Percentiles rank a stretch among this genome's conserved stretches.
These are phyloP conservation scores for Colletotrichum euphorbiae DNA, from an alignment of 2,329 filamentous ascomycete species.

Conservation along the genomic window DNA sequence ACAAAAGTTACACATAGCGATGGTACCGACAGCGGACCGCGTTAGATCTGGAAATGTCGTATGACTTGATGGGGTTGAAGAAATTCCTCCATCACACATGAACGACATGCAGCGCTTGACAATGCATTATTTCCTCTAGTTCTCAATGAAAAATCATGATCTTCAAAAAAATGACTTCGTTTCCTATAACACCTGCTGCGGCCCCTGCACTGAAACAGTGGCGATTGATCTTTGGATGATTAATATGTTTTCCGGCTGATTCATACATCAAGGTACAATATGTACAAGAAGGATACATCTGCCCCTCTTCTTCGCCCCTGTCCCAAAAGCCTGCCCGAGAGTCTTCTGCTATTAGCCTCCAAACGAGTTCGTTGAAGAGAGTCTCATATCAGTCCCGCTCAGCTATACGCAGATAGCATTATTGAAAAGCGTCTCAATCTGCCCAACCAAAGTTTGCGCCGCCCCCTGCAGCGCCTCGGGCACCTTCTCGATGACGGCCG, in stretches of 20 bases:
- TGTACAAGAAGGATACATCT: neutral
- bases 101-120: conserved; percentile 1
- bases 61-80: neutral
- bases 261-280: too few species aligned
- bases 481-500: conserved; percentile 54
- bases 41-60: neutral
- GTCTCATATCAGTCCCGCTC: neutral
- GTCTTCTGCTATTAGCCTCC: too few species aligned
- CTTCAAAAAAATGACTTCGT: neutral
- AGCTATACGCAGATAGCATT: conserved; percentile 50
- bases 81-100: neutral
- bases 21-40: conserved; percentile 6
- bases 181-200: too few species aligned
- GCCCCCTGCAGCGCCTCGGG: conserved; percentile 48
- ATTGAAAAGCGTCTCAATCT: conserved; percentile 54
- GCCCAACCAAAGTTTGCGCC: conserved; percentile 51
- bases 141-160: conserved; percentile 32
- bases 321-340: too few species aligned
- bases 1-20: conserved; percentile 24
- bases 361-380: too few species aligned
- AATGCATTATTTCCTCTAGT: conserved; percentile 22
- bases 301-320: too few species aligned
- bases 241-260: neutral
- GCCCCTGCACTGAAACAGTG: too few species aligned
- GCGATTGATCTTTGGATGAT: neutral